phyloP scores from a whole-genome alignment of 257 asterid species.

The Cruciata laevipes region DNA sequence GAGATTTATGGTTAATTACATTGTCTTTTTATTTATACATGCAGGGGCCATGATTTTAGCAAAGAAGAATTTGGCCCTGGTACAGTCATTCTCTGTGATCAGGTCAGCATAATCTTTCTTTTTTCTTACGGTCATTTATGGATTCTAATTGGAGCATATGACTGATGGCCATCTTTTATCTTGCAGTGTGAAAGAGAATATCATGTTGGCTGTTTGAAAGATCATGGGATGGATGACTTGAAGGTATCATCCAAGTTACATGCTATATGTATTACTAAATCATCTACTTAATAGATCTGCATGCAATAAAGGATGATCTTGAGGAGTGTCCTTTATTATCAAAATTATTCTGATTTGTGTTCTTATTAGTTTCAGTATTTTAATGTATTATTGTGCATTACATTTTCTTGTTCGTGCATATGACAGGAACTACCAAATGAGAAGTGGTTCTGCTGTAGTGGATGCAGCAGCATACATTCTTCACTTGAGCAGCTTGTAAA shows the following conservation, averaged over 20 bases:
- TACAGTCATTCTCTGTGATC: slow-evolving; percentile 89
- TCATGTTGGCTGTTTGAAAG: slow-evolving; percentile 82
- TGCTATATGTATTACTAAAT: not conserved
- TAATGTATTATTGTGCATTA: slow-evolving; percentile 11
- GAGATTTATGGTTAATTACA: not conserved
- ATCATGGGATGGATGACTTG: slow-evolving; percentile 54
- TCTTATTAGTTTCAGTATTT: not conserved
- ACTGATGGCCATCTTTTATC: slow-evolving; percentile 10
- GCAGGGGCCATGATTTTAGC: slow-evolving; percentile 69
- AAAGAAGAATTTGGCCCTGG: slow-evolving; percentile 45
- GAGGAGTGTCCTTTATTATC: not conserved
- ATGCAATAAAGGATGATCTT: not conserved
- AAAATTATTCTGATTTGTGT: no score
- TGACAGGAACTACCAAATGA: slow-evolving; percentile 67
- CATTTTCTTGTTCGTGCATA: slow-evolving; percentile 23
- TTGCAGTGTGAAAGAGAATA: slow-evolving; percentile 87
- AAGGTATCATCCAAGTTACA: slow-evolving; percentile 36
- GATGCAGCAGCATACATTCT: slow-evolving; percentile 48
- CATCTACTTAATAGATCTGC: not conserved
- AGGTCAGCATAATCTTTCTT: slow-evolving; percentile 34
- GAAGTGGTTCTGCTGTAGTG: slow-evolving; percentile 79
- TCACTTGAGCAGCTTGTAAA: slow-evolving; percentile 44
- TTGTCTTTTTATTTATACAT: slow-evolving; percentile 16
- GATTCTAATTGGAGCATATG: not conserved
- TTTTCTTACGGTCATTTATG: not conserved